Evolutionary conservation across 1,139 yeast species (phyloP).

Genomic region (Arxiozyma slooffiae): DNA sequence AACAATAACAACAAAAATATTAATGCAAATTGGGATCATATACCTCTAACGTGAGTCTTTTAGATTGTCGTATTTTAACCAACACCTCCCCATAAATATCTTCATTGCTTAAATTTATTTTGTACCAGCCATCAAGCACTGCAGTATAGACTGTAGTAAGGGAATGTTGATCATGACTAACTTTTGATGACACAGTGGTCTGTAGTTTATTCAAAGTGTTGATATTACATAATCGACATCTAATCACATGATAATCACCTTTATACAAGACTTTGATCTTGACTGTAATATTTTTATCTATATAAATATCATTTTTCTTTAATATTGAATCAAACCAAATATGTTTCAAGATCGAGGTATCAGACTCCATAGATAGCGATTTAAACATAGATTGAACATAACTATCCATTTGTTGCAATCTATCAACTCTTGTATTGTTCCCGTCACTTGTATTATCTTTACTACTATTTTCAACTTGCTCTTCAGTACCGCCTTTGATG

Average conservation of each 20-base stretch:
- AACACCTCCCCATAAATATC: constrained; percentile 12
- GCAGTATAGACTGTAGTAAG: constrained; percentile 6
- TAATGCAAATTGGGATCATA: neutral
- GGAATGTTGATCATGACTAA: neutral
- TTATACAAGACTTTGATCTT: constrained; percentile 13
- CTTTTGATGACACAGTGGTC: constrained; percentile 1
- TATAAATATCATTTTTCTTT: neutral
- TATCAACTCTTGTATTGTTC: constrained; percentile 1
- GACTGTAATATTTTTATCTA: neutral
- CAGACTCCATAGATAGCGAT: neutral
- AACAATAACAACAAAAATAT: no score
- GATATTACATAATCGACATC: constrained; percentile 8
- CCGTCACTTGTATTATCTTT: neutral
- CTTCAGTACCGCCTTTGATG: neutral
- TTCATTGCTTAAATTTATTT: constrained; percentile 13
- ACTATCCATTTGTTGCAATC: constrained; percentile 9
- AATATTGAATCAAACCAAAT: constrained; percentile 6
- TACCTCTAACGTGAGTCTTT: constrained; percentile 11
- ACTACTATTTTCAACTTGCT: no score
- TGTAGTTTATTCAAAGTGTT: constrained; percentile 8
- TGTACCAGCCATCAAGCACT: constrained; percentile 18
- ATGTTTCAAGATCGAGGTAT: constrained; percentile 3
- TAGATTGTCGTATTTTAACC: constrained; percentile 6
- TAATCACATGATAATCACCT: constrained; percentile 15
- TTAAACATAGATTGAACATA: constrained; percentile 7